phyloP scores from a whole-genome alignment of 371 early-diverging fungal species.

The Syncephalis fuscata region DNA sequence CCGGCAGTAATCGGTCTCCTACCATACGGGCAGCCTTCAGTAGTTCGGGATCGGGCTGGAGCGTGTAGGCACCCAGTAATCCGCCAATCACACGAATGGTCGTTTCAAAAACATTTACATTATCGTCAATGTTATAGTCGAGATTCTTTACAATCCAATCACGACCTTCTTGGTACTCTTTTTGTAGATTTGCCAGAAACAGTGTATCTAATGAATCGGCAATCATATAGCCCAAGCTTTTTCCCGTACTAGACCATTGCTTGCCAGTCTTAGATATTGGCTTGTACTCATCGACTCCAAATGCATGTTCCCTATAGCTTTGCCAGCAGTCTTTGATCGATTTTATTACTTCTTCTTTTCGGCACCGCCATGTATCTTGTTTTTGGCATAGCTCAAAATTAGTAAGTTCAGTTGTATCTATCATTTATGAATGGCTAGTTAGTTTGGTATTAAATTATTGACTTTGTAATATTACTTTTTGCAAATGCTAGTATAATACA shows the following conservation, averaged over 20 bases:
- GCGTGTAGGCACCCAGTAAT: conserved; percentile 35
- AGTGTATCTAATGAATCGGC: conserved; percentile 78
- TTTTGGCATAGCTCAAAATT: conserved; percentile 1
- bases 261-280: conserved; percentile 32
- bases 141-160: conserved; percentile 37
- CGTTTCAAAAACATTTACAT: conserved; percentile 44
- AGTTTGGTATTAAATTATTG: no score
- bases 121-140: conserved; percentile 49
- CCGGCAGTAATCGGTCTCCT: conserved; percentile 26
- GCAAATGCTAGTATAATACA: no score
- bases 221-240: conserved; percentile 52
- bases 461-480: no score
- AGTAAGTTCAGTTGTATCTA: conserved; percentile 3
- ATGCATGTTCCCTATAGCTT: conserved; percentile 59
- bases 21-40: conserved; percentile 29
- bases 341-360: conserved; percentile 15
- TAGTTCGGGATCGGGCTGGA: conserved; percentile 16
- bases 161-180: conserved; percentile 51
- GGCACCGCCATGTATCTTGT: no score
- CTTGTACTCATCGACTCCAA: conserved; percentile 69
- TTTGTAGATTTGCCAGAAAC: conserved; percentile 55
- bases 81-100: conserved; percentile 61
- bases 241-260: conserved; percentile 1
- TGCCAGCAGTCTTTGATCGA: conserved; percentile 59
- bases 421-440: conserved; percentile 11